Conservation (phyloP, 2,329 filamentous ascomycete genomes). For the Proliferodiscus dingleyae region DNA sequence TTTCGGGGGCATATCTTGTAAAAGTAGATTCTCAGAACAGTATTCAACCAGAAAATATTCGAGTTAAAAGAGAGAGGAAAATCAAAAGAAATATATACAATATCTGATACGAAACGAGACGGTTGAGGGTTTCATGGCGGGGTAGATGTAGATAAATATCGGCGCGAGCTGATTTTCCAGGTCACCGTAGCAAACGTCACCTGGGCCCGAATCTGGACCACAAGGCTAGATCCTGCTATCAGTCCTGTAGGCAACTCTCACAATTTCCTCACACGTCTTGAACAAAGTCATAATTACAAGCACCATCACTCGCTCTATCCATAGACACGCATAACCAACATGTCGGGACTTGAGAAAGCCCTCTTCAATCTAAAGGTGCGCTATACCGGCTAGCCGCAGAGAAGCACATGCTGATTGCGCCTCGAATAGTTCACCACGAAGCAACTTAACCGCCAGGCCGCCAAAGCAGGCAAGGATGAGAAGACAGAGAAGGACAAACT, state of each 20-base stretch:
- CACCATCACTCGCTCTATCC: not conserved
- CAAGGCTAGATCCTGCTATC: not conserved
- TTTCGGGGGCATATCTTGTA: slow-evolving; percentile 33
- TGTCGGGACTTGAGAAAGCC: slow-evolving; percentile 58
- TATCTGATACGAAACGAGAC: slow-evolving; percentile 5
- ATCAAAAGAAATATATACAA: not conserved
- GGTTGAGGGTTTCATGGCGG: slow-evolving; percentile 11
- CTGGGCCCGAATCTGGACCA: slow-evolving; percentile 3
- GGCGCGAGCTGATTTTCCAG: slow-evolving; percentile 11
- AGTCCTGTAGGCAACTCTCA: slow-evolving; percentile 2
- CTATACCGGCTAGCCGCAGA: not conserved
- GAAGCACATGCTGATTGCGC: not conserved
- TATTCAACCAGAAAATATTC: not conserved
- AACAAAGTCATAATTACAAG: not conserved
- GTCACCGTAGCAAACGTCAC: slow-evolving; percentile 19
- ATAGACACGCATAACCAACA: slow-evolving; percentile 28
- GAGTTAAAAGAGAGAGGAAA: slow-evolving; percentile 2
- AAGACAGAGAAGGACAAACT: slow-evolving; percentile 56
- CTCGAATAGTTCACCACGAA: slow-evolving; percentile 52
- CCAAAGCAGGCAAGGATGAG: slow-evolving; percentile 57
- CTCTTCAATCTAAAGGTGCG: slow-evolving; percentile 57
- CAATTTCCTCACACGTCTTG: not conserved
- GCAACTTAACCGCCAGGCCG: slow-evolving; percentile 57
- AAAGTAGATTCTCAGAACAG: not conserved
- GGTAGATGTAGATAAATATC: slow-evolving; percentile 19